Evolutionary conservation across 768 basidiomycete genomes (phyloP), one percentile per base, ranked within the genome.

Genomic region (Suillus placidus): DNA sequence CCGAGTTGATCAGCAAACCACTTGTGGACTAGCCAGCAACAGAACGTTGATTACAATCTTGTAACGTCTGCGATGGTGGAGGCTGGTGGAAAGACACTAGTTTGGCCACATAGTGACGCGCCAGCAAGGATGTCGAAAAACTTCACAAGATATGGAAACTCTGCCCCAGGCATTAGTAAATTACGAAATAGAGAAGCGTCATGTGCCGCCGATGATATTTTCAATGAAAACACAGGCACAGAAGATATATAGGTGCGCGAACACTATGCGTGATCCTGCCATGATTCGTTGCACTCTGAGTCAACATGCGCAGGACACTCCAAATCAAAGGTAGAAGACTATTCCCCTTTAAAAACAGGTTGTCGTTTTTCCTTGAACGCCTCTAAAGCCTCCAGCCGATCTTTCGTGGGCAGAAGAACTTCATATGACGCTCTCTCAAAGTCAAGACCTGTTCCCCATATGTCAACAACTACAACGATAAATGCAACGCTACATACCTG

Each of bases 401-500:
- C 95, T 68, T 87, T 83, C 8, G 84, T 89, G 40, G 83, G 81
- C 26, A 97, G 80, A 23, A 98, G 82, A 3, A 86, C 84, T 69
- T 97, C 91, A 67, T 98, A 98, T 14, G 91, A 87, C 6, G 88
- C 88, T 42, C 92, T 84, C 76, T 97, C 95, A 67, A 96, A 93
- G 74, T 96, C 93, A n/a, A 98, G 83, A n/a, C 93, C 94, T 88
- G 67, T 32, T 32, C 26, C 40, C 4, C 16, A 43, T 38, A 57
- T 49, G 3, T 6, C 7, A 38, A 64, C 51, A 71, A 68, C 10
- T 9, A 60, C 49, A 35, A 61, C 14, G 7, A 52, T 20, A 16
- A 43, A 37, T 7, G 43, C 14, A 20, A 45, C 10, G 13, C 1
- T 13, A 70, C 74, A 67, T 66, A 86, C 92, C 93, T 64, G 88